Conservation (phyloP, 2,329 filamentous ascomycete species). For the Passalora sequoiae region DNA sequence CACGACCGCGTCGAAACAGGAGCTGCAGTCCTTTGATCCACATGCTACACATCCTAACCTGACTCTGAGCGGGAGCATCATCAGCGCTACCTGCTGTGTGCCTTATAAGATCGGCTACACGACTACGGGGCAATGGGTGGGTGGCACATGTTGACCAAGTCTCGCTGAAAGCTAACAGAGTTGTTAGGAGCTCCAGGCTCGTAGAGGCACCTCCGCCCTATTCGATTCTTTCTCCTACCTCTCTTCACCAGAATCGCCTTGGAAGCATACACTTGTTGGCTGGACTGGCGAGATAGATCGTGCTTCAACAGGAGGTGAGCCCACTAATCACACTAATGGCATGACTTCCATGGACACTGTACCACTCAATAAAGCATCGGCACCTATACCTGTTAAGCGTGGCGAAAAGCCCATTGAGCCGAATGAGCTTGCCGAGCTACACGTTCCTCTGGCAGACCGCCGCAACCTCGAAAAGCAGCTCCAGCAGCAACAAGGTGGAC, state of each 20-base stretch:
- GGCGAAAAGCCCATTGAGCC: conserved; percentile 35
- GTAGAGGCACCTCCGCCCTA: conserved; percentile 82
- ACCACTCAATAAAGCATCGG: conserved; percentile 68
- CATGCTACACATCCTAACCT: conserved; percentile 53
- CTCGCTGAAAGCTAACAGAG: conserved; percentile 13
- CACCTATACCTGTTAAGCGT: conserved; percentile 69
- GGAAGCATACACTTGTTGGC: conserved; percentile 88
- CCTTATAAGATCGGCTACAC: conserved; percentile 56
- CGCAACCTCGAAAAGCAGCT: conserved; percentile 68
- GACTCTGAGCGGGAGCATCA: conserved; percentile 56
- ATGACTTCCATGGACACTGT: conserved; percentile 38
- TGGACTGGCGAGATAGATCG: conserved; percentile 75
- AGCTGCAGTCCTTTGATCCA: conserved; percentile 49
- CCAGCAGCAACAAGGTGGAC: conserved; percentile 66
- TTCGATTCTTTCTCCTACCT: conserved; percentile 88
- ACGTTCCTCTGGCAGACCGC: conserved; percentile 66
- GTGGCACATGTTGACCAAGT: conserved; percentile 20
- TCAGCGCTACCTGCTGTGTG: conserved; percentile 60
- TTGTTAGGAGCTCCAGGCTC: conserved; percentile 64
- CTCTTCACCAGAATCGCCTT: conserved; percentile 73
- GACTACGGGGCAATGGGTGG: conserved; percentile 53
- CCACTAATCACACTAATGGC: conserved; percentile 18
- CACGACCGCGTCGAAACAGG: conserved; percentile 29
- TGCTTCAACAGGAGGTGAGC: conserved; percentile 27
- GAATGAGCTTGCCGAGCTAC: conserved; percentile 59